Base-by-base conservation (phyloP, 2,329 filamentous ascomycete genomes). In the Zalaria obscura region DNA sequence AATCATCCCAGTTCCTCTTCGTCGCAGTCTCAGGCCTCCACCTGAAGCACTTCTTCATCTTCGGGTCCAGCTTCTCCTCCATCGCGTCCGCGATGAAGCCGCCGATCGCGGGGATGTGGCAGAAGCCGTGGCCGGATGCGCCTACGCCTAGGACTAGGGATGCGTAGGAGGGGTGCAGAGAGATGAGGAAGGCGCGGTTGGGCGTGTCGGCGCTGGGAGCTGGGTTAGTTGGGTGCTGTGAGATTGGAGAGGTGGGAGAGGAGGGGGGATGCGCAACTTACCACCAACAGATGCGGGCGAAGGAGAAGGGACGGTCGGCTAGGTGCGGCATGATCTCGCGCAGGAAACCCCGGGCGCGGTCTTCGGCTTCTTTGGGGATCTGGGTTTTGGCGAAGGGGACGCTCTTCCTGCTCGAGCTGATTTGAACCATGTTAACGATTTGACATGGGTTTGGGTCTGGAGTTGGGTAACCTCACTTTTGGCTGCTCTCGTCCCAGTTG, bases 241-340 rank as follows among this genome's bases (percentile, higher is more conserved):
- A 18, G 18, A 18, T 18, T 18, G 18, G 18, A 2, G 18, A 18
- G 18, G 2, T 2, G 18, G 18, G 18, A 18, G 18, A 18, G 18
- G 18, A 18, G 18, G 18, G 2, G 2, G 18, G 18, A 18, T 18
- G 18, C 18, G 18, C 18, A 18, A 18, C 18, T 18, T 18, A 18
- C 18, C 71, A 72, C 72, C 72, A 75, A 54, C 71, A 75, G 32
- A 75, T 68, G n/a, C 69, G 59, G 5, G 67, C 68, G 46, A 70
- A 72, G 25, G 55, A 62, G 39, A 75, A 67, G 0, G 62, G 60
- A 3, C 71, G 62, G 3, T 65, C 52, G 0, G 66, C 64, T 3
- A 75, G 62, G 41, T 74, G 68, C 0, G 71, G 70, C 67, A 75
- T 71, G 2, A 65, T 69, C 34, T 48, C 41, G 10, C 51, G 52